Conservation (phyloP, 345 rosid genomes). For the Luvunga scandens region DNA sequence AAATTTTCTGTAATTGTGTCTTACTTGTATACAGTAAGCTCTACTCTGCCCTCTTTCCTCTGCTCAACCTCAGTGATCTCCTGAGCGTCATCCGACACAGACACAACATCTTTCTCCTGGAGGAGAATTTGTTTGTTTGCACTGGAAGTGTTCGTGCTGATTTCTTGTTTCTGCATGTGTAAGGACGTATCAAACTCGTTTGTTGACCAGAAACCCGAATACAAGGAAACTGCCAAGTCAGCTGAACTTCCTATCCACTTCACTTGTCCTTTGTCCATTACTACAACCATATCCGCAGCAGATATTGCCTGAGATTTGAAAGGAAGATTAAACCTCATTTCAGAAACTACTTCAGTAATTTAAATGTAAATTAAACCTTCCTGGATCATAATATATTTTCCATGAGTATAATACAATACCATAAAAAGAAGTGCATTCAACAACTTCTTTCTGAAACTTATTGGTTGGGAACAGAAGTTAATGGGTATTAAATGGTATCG, state of each 20-base stretch:
- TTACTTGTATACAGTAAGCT: conserved; percentile 75
- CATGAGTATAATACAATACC: neutral
- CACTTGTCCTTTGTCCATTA: conserved; percentile 75
- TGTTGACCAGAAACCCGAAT: conserved; percentile 39
- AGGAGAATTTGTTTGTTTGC: conserved; percentile 24
- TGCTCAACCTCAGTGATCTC: conserved; percentile 60
- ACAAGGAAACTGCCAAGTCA: conserved; percentile 50
- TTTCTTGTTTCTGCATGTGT: conserved; percentile 24
- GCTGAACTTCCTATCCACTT: conserved; percentile 73
- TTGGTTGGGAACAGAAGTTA: neutral
- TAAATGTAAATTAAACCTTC: neutral
- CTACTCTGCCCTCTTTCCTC: conserved; percentile 86
- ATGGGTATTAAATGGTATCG: neutral
- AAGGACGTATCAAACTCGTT: conserved; percentile 45
- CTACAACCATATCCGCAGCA: conserved; percentile 67
- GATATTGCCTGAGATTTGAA: conserved; percentile 66
- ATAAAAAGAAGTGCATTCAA: neutral
- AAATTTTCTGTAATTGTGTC: neutral
- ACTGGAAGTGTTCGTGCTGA: conserved; percentile 17
- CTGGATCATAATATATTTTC: neutral
- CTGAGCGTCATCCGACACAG: conserved; percentile 39
- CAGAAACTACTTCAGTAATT: neutral
- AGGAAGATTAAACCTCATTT: conserved; percentile 7
- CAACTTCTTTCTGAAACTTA: neutral
- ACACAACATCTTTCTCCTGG: conserved; percentile 25